Evolutionary conservation across 1,284 basidiomycete genomes (phyloP).

Genomic region (Ceratorhiza oryzae-sativae): DNA sequence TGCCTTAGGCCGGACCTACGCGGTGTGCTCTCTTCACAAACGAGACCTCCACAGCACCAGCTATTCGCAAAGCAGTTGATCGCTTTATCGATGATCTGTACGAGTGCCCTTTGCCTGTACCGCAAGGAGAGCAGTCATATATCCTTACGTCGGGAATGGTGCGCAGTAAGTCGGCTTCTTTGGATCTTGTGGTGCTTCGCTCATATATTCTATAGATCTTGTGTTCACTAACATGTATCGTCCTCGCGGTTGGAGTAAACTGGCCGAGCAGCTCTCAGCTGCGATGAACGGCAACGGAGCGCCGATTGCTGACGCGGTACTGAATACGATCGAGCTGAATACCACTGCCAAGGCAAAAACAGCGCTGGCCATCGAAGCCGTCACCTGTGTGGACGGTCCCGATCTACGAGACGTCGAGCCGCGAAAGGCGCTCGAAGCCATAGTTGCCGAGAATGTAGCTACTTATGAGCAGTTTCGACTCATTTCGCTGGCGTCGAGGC

Average conservation of each 20-base stretch:
- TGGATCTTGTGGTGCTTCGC: not conserved
- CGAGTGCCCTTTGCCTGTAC: slow-evolving; percentile 45
- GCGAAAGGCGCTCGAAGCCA: slow-evolving; percentile 42
- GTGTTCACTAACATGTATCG: slow-evolving; percentile 45
- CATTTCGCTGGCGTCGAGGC: slow-evolving; percentile 43
- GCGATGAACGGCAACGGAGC: slow-evolving; percentile 45
- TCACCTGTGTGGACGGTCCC: slow-evolving; percentile 44
- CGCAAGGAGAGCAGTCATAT: slow-evolving; percentile 44
- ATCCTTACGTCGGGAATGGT: slow-evolving; percentile 45
- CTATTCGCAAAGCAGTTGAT: slow-evolving; percentile 43
- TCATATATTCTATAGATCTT: slow-evolving; percentile 24
- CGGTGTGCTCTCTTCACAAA: slow-evolving; percentile 45
- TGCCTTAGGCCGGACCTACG: slow-evolving; percentile 45
- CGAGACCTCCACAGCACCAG: slow-evolving; percentile 39
- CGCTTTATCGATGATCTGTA: slow-evolving; percentile 43
- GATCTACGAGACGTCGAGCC: slow-evolving; percentile 41
- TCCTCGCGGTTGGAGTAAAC: slow-evolving; percentile 44
- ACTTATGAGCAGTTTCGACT: slow-evolving; percentile 39
- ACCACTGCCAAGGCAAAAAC: slow-evolving; percentile 42
- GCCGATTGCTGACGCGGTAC: slow-evolving; percentile 39
- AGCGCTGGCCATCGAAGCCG: slow-evolving; percentile 41
- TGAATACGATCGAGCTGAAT: slow-evolving; percentile 44
- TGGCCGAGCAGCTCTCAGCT: slow-evolving; percentile 43
- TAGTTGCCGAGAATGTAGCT: slow-evolving; percentile 43
- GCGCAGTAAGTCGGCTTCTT: slow-evolving; percentile 31